Evolutionary conservation across 345 rosid species (phyloP), one percentile per base, ranked within the genome.

Genomic region (Eucalyptus fibrosa): DNA sequence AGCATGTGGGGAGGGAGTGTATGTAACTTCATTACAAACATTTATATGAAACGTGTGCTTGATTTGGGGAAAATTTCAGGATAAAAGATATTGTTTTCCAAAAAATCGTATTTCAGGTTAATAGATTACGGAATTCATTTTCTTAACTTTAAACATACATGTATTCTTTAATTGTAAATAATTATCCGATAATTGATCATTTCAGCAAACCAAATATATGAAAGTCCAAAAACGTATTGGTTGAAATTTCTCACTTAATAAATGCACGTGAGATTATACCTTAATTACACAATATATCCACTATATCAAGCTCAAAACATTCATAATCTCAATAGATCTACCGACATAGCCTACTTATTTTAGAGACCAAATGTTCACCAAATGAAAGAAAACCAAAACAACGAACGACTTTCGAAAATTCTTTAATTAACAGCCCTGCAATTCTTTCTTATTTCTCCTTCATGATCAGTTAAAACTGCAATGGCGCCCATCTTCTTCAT

Each of bases 361-460:
- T 60, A 12, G 69, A 60, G 32, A 60, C 32, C 69, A 60, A 60
- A 60, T 60, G n/a, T 3, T 5, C 67, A 60, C 32, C 16, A 28
- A 60, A 60, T 60, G 4, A 60, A 26, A 26, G n/a, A 60, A 60
- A 60, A 24, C 67, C 67, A 28, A 26, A 60, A 60, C 32, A 60
- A 60, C 32, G 7, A 60, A 60, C 69, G 69, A 60, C 55, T 47
- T 44, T 81, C 2, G 56, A 82, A 42, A 82, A 23, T 42, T 13
- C 32, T 26, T 49, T 34, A 14, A 28, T 92, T 92, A 30, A 90
- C 88, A 59, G 14, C 87, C 55, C 72, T 87, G 86, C 94, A 91
- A n/a, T 91, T 88, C 69, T 90, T 88, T 62, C 94, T 90, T n/a
- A 93, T 90, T 86, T 92, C 88, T 42, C 94, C 94, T 11, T 89